A percentile compares a stretch with the other conserved stretches of the same genome.
Conservation (phyloP, 768 basidiomycete genomes). For the Punctularia strigosozonata region DNA sequence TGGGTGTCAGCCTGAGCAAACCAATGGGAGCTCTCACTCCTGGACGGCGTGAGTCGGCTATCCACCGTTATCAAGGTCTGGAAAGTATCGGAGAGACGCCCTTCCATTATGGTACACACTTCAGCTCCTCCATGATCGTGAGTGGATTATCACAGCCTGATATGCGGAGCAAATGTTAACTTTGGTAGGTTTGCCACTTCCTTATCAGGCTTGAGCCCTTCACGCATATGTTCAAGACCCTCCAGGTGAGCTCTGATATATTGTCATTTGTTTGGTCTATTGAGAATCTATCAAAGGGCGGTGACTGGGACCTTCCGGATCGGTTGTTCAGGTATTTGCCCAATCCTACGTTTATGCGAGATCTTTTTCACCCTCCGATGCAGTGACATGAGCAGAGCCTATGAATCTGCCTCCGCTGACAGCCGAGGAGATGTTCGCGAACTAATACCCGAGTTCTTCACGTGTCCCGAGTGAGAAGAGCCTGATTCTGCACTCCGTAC, state of each 20-base stretch:
- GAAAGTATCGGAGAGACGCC: conserved; percentile 76
- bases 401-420: conserved; percentile 75
- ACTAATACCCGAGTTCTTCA: conserved; percentile 83
- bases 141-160: too few species aligned
- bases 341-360: neutral
- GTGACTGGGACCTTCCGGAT: conserved; percentile 91
- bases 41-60: conserved; percentile 63
- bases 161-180: too few species aligned
- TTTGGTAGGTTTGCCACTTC: conserved; percentile 92
- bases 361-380: conserved; percentile 3
- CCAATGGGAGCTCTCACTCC: conserved; percentile 88
- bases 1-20: conserved; percentile 46
- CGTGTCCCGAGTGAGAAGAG: conserved; percentile 59
- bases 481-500: neutral
- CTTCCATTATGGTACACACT: conserved; percentile 92
- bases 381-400: conserved; percentile 72
- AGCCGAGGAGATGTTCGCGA: conserved; percentile 89
- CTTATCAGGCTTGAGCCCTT: conserved; percentile 83
- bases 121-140: conserved; percentile 95
- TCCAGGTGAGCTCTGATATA: conserved; percentile 34
- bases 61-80: conserved; percentile 61
- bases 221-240: conserved; percentile 89
- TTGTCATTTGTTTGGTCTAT: neutral
- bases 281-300: conserved; percentile 42
- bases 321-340: conserved; percentile 58